Evolutionary conservation across 169 alveolate genomes (phyloP), one percentile per base, ranked within the genome.

Genomic region (Besnoitia besnoiti): DNA sequence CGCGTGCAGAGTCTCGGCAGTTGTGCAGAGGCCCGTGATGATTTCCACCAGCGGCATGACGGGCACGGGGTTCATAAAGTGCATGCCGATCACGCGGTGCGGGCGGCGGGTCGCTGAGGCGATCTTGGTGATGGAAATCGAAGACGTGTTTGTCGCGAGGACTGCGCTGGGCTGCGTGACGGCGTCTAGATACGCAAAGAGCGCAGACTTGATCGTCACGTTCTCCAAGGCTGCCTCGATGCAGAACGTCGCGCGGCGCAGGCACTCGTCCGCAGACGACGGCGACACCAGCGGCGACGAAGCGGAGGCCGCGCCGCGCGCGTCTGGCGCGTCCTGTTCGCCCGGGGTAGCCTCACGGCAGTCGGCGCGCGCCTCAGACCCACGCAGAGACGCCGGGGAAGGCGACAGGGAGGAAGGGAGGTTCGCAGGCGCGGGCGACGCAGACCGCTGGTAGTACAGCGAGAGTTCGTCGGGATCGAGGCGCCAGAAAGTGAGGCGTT

Each of bases 31-130:
- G 51, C 98, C 98, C 33, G 92, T 89, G 10, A 97, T 96, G 14
- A 96, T 89, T 92, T 97, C 98, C 10, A 98, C 96, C 30, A 97
- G 95, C 73, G 96, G 96, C 99, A 97, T 98, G 42, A 96, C 98
- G 40, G 98, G 98, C 30, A 98, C 98, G 27, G 98, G 99, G 92
- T 96, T 96, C 98, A 98, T 97, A 93, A 98, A 98, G 93, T 97
- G 99, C 98, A 97, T 97, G 85, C 99, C 99, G 90, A 94, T 95
- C n/a, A 97, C 92, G 35, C 95, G 85, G 40, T 95, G 93, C 79
- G 97, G 97, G 89, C 97, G 91, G 35, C 95, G 44, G 24, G 98
- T 96, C 37, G 93, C 82, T 1, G 97, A 95, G 0, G 98, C 98
- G 33, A 98, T 90, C 94, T 98, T 97, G 3, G 98, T 96, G 37